Base-by-base conservation (phyloP, 768 basidiomycete genomes). In the Polyporus arcularius region DNA sequence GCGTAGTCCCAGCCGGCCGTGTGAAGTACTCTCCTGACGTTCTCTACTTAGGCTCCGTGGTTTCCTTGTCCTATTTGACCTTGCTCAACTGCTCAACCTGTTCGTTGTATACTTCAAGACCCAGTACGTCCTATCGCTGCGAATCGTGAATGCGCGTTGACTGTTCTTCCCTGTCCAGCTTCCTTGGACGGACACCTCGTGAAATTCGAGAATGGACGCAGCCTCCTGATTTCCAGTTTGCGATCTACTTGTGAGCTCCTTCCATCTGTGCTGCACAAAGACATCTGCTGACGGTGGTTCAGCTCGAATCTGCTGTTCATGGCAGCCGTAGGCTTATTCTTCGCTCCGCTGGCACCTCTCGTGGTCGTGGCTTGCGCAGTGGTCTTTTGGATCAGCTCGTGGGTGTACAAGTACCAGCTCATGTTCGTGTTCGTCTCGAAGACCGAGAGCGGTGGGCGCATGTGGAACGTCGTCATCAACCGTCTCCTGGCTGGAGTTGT, bases 381-480 rank as follows among this genome's bases (percentile, higher is more conserved):
- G 35, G 93, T 97, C 21, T 91, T 95, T 73, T 98, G 94, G 92
- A 77, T 89, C 68, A 85, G 85, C 62, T 90, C 88, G 5, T 86
- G 86, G 80, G 90, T 93, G 21, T 94, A 96, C 81, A 99, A 98
- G 76, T 98, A 98, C 70, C 91, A 96, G 78, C 79, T 98, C 52
- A 94, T 98, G 87, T 98, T 96, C 73, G 93, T 96, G 58, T 96
- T 83, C 71, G 78, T 93, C 50, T 87, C 94, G 6, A 87, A 87
- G 63, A 90, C 94, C 14, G 97, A 99, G 75, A 92, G 89, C 53
- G 97, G 96, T 59, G 97, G 97, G 35, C 89, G 93, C 18, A 77
- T 96, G 65, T 97, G 94, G 94, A 97, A 97, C 69, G 86, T 93
- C n/a, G 82, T 92, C 48, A 80, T 93, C 74, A 99, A 99, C 73